These are phyloP conservation scores for Phytophthora hybrid DNA, from an alignment of 352 stramenopile species.

Conservation along the genomic window DNA sequence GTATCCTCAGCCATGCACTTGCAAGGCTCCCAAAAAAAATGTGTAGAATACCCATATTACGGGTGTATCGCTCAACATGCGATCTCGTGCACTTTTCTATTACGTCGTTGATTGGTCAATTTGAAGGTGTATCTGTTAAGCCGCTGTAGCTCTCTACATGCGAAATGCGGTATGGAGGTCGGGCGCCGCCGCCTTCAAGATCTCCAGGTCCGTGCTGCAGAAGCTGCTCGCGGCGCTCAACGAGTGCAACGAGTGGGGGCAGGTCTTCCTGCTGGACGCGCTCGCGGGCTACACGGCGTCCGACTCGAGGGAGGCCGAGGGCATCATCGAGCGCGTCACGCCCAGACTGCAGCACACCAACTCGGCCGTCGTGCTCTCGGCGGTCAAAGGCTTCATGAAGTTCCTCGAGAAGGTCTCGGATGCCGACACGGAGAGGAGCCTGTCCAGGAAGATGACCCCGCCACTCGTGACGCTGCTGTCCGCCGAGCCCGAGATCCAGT, in stretches of 20 bases:
- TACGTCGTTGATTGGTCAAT: too few relatives aligned
- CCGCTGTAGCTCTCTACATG: too few relatives aligned
- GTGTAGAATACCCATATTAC: too few relatives aligned
- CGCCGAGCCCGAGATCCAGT: conserved; percentile 99
- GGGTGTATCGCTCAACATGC: too few relatives aligned
- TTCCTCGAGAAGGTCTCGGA: conserved; percentile 97
- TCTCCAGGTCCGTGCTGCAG: conserved; percentile 97
- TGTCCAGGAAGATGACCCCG: conserved; percentile 96
- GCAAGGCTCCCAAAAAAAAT: too few relatives aligned
- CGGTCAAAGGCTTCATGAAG: conserved; percentile 97
- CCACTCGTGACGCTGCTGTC: conserved; percentile 99
- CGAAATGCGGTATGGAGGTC: too few relatives aligned
- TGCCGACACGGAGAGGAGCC: conserved; percentile 89
- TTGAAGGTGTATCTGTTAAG: too few relatives aligned
- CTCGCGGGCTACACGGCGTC: too few relatives aligned
- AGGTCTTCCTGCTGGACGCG: too few relatives aligned
- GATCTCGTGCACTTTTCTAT: too few relatives aligned
- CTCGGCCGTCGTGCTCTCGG: conserved; percentile 98
- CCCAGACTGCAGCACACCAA: conserved; percentile 98
- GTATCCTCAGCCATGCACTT: too few relatives aligned
- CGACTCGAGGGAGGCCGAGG: conserved; percentile 15
- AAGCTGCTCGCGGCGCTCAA: conserved; percentile 59
- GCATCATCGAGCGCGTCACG: conserved; percentile 99
- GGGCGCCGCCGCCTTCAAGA: conserved; percentile 92
- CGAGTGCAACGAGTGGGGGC: too few relatives aligned